Conservation (phyloP, 2,329 filamentous ascomycete species). For the Ceratocystis lukuohia region DNA sequence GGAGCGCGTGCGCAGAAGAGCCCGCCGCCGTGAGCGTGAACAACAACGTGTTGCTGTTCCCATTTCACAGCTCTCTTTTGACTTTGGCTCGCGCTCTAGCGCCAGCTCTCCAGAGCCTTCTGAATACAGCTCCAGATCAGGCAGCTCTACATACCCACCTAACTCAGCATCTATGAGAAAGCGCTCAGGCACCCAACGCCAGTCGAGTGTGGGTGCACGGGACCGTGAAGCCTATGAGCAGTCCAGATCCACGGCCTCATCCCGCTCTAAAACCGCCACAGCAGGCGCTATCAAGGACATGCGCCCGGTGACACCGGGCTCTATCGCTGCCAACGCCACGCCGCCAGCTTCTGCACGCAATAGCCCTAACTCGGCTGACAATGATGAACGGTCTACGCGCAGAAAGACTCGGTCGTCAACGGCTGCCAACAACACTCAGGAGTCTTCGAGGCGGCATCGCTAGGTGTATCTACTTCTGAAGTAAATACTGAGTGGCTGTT, state of each 20-base stretch:
- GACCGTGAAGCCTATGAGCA: conserved; percentile 14
- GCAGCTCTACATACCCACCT: conserved; percentile 14
- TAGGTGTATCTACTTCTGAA: conserved; percentile 10
- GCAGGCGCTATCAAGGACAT: conserved; percentile 2
- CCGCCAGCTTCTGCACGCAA: conserved; percentile 11
- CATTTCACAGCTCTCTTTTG: conserved; percentile 33
- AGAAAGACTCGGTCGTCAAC: conserved; percentile 11
- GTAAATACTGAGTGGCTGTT: not conserved
- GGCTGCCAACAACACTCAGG: conserved; percentile 2
- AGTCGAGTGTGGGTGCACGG: conserved; percentile 17
- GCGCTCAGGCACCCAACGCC: conserved; percentile 7
- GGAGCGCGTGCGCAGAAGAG: conserved; percentile 27
- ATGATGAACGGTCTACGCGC: conserved; percentile 9
- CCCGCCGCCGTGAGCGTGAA: conserved; percentile 25
- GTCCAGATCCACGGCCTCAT: conserved; percentile 3
- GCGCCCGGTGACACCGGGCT: conserved; percentile 13
- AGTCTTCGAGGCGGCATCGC: conserved; percentile 17
- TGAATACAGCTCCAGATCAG: conserved; percentile 6
- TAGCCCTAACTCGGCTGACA: conserved; percentile 15
- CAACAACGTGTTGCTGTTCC: conserved; percentile 40
- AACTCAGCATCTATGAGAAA: conserved; percentile 15
- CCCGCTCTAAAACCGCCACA: conserved; percentile 13
- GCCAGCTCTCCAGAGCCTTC: conserved; percentile 13
- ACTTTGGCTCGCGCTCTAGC: conserved; percentile 8
- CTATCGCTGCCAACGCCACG: conserved; percentile 10